These are phyloP conservation scores for Vigna mungo DNA, from an alignment of 306 rosid species.

Conservation along the genomic window DNA sequence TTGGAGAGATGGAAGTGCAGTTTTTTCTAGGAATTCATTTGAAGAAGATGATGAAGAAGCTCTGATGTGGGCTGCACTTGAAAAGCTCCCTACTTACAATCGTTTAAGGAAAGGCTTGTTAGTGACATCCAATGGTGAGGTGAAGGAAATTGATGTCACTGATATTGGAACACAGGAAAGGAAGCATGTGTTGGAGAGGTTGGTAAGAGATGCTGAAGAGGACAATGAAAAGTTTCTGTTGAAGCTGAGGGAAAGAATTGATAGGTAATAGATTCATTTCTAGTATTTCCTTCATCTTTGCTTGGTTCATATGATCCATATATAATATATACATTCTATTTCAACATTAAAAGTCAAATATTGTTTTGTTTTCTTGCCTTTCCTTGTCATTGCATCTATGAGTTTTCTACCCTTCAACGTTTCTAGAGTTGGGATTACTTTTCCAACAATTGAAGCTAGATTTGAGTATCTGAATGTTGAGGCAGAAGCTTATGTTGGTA, in stretches of 20 bases:
- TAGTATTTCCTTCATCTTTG: background rate
- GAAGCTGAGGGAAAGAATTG: conserved; percentile 65
- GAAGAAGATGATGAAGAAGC: conserved; percentile 66
- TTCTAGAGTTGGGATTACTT: conserved; percentile 63
- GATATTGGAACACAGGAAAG: conserved; percentile 49
- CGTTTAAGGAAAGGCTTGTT: conserved; percentile 74
- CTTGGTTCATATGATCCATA: background rate
- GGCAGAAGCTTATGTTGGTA: conserved; percentile 55
- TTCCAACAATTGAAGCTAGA: conserved; percentile 69
- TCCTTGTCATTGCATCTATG: background rate
- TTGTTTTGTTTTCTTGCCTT: conserved; percentile 17
- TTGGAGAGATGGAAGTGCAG: conserved; percentile 57
- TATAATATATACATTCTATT: background rate
- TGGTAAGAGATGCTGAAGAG: conserved; percentile 50
- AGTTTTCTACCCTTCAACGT: background rate
- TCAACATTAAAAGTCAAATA: conserved; percentile 1
- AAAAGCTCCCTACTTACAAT: conserved; percentile 70
- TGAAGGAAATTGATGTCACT: conserved; percentile 57
- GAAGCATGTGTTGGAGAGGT: conserved; percentile 46
- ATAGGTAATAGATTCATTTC: conserved; percentile 51
- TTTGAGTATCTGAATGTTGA: conserved; percentile 62
- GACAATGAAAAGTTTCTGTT: conserved; percentile 55
- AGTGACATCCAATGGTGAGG: conserved; percentile 52
- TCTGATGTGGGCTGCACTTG: conserved; percentile 76
- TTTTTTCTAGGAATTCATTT: conserved; percentile 52